These are phyloP conservation scores for Acer negundo DNA, from an alignment of 345 rosid species.

Conservation along the genomic window DNA sequence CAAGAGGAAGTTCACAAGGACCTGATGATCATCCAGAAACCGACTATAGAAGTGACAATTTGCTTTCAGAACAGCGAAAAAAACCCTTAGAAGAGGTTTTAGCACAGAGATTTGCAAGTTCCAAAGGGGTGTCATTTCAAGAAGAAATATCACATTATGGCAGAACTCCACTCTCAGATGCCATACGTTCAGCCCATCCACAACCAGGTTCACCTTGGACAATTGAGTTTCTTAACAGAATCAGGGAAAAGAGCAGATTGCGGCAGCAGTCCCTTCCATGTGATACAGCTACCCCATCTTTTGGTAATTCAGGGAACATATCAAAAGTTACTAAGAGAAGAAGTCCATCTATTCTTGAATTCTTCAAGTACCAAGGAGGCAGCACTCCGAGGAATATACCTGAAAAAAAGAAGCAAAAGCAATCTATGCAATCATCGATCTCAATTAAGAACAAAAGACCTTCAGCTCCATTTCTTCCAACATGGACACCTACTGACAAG, in stretches of 20 bases:
- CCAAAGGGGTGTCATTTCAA: constrained; percentile 39
- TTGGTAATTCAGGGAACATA: constrained; percentile 34
- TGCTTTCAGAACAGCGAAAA: constrained; percentile 36
- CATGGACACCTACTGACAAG: constrained; percentile 75
- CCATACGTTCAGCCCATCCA: constrained; percentile 52
- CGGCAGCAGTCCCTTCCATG: constrained; percentile 60
- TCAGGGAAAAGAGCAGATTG: constrained; percentile 74
- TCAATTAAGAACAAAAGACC: constrained; percentile 38
- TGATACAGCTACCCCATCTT: constrained; percentile 40
- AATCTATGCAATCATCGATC: constrained; percentile 37
- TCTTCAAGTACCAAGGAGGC: constrained; percentile 79
- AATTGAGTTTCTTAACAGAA: constrained; percentile 80
- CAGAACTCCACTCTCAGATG: constrained; percentile 63
- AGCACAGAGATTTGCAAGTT: constrained; percentile 38
- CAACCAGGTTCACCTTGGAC: constrained; percentile 90
- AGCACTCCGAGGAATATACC: constrained; percentile 37
- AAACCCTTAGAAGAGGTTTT: constrained; percentile 43
- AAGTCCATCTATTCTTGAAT: constrained; percentile 79
- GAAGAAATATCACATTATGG: constrained; percentile 53
- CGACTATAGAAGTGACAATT: constrained; percentile 29
- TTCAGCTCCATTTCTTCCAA: constrained; percentile 38
- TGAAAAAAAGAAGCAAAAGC: constrained; percentile 64
- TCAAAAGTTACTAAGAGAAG: constrained; percentile 57
- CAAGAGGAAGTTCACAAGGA: constrained; percentile 29
- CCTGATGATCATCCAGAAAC: constrained; percentile 25